A percentile compares a stretch with the other conserved stretches of the same genome.
Conservation (phyloP, 2,329 filamentous ascomycete species). For the Alternaria ethzedia region DNA sequence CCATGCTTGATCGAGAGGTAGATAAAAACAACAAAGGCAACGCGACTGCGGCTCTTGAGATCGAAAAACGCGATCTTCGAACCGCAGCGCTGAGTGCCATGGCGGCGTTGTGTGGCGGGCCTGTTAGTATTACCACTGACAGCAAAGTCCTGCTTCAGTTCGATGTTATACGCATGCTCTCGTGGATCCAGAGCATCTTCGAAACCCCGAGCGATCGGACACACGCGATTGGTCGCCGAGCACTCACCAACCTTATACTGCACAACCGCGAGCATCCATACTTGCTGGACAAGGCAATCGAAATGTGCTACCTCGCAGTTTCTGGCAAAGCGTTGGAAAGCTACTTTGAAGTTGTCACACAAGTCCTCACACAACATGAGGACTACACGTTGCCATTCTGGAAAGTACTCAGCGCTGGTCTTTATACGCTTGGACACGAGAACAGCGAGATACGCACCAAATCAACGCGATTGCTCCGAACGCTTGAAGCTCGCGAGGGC, state of each 20-base stretch:
- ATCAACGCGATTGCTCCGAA: conserved; percentile 79
- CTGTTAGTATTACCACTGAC: conserved; percentile 86
- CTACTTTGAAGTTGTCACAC: conserved; percentile 91
- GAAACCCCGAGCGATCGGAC: conserved; percentile 89
- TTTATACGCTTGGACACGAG: conserved; percentile 93
- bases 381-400: conserved; percentile 87
- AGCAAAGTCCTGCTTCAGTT: conserved; percentile 88
- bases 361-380: conserved; percentile 83
- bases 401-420: conserved; percentile 84
- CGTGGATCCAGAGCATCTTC: conserved; percentile 96
- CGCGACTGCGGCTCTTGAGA: conserved; percentile 89
- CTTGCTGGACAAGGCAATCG: conserved; percentile 86
- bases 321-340: conserved; percentile 85
- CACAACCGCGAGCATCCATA: conserved; percentile 89
- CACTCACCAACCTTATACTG: conserved; percentile 85
- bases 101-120: conserved; percentile 85
- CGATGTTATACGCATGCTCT: conserved; percentile 88
- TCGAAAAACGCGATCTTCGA: conserved; percentile 90
- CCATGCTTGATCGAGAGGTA: conserved; percentile 78
- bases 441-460: conserved; percentile 88
- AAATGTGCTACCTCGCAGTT: conserved; percentile 86
- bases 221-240: conserved; percentile 86
- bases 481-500: conserved; percentile 80
- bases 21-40: conserved; percentile 76
- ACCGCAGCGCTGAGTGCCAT: conserved; percentile 93